A percentile compares a stretch with the other conserved stretches of the same genome.
phyloP scores from a whole-genome alignment of 495 filamentous ascomycete genomes.

The Halenospora varia region DNA sequence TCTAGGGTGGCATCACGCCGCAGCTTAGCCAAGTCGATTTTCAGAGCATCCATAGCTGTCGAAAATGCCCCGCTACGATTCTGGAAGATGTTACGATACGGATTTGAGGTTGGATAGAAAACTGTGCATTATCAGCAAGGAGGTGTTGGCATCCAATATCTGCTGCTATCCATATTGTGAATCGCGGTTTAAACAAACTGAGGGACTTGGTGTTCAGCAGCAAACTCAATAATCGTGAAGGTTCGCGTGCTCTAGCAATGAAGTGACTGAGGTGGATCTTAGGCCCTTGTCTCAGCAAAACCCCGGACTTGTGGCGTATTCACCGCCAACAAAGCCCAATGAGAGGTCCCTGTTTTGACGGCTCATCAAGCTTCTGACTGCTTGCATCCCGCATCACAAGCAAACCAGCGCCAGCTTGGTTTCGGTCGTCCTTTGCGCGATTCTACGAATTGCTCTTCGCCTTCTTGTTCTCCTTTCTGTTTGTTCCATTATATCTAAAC shows the following conservation, averaged over 20 bases:
- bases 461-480: background rate
- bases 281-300: background rate
- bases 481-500: background rate
- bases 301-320: background rate
- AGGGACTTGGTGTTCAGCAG: too few relatives aligned
- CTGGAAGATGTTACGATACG: background rate
- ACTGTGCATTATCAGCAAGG: background rate
- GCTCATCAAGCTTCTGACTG: background rate
- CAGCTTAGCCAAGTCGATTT: conserved; percentile 71
- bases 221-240: too few relatives aligned
- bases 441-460: background rate
- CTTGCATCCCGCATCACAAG: background rate
- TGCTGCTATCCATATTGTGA: background rate
- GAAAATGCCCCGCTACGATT: conserved; percentile 3
- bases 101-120: background rate
- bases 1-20: conserved; percentile 63
- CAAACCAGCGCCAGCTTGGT: background rate
- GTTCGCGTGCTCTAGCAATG: too few relatives aligned
- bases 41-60: conserved; percentile 61
- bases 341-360: background rate
- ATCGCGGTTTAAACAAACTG: background rate
- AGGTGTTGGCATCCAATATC: background rate
- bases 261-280: background rate
- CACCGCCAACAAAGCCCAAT: background rate
- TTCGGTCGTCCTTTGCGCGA: background rate